A percentile compares a stretch with the other conserved stretches of the same genome.
These are phyloP conservation scores for Apiospora pterosperma DNA, from an alignment of 2,329 filamentous ascomycete species.

Conservation along the genomic window DNA sequence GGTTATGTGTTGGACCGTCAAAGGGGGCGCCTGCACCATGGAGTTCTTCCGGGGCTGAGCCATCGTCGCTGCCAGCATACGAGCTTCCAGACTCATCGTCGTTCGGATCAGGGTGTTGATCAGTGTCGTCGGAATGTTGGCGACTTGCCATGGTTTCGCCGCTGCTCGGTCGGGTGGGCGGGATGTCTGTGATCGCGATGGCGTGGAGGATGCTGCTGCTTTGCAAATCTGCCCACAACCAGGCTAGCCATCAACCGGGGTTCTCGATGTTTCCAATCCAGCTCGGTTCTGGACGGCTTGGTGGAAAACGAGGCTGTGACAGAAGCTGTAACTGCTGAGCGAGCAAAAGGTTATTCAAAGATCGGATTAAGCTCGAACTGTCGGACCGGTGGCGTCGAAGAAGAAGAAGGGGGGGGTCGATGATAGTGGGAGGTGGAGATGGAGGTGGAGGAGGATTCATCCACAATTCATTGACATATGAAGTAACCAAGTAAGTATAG, in stretches of 20 bases:
- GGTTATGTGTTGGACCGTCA: background rate
- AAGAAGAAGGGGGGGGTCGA: background rate
- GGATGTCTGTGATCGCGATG: background rate
- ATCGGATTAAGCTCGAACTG: background rate
- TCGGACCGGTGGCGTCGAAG: background rate
- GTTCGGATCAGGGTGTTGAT: background rate
- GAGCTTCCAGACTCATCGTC: conserved; percentile 32
- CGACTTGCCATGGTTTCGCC: background rate
- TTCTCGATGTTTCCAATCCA: background rate
- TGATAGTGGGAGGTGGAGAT: background rate
- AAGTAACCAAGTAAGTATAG: background rate
- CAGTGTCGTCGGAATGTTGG: background rate
- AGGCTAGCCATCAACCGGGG: background rate
- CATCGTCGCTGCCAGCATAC: conserved; percentile 32
- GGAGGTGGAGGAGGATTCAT: background rate
- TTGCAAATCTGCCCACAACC: background rate
- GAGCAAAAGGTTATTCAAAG: background rate
- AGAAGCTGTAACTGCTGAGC: background rate
- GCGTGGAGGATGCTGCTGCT: background rate
- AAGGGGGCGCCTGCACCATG: background rate
- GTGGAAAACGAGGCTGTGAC: background rate
- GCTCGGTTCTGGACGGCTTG: background rate
- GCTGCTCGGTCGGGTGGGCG: background rate
- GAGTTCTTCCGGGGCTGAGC: conserved; percentile 11
- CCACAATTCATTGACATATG: background rate